Evolutionary conservation across 257 asterid species (phyloP).

Genomic region (Salvia hispanica): DNA sequence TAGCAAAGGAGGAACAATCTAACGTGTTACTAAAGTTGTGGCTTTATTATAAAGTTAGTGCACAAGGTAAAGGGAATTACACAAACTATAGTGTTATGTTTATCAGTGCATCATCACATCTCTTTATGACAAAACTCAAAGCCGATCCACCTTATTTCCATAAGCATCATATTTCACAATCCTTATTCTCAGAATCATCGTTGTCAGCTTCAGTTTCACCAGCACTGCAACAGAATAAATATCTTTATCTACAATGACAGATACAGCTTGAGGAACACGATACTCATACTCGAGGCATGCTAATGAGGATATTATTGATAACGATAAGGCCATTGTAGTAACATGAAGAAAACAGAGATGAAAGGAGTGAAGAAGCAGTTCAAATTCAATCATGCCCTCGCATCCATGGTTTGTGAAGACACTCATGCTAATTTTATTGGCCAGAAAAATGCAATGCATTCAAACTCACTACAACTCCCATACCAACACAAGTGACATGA

Average conservation of each 20-base stretch:
- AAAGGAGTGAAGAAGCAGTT: background rate
- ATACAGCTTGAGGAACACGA: background rate
- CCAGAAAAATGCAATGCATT: no score
- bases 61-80: background rate
- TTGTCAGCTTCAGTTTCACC: conserved; percentile 32
- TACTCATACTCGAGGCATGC: background rate
- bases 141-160: background rate
- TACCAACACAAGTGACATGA: background rate
- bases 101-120: conserved; percentile 14
- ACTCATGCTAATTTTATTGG: no score
- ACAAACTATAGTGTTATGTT: background rate
- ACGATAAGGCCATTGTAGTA: background rate
- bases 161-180: conserved; percentile 24
- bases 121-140: conserved; percentile 1
- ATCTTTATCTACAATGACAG: background rate
- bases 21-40: conserved; percentile 34
- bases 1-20: background rate
- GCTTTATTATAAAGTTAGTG: conserved; percentile 28
- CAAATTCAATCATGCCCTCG: background rate
- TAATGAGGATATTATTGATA: no score
- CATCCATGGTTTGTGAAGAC: background rate
- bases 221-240: conserved; percentile 20
- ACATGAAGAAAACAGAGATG: background rate
- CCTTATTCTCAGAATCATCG: conserved; percentile 31
- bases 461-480: no score